Conservation (phyloP, 176 grass and related monocot genomes). For the Rhynchospora tenuis region DNA sequence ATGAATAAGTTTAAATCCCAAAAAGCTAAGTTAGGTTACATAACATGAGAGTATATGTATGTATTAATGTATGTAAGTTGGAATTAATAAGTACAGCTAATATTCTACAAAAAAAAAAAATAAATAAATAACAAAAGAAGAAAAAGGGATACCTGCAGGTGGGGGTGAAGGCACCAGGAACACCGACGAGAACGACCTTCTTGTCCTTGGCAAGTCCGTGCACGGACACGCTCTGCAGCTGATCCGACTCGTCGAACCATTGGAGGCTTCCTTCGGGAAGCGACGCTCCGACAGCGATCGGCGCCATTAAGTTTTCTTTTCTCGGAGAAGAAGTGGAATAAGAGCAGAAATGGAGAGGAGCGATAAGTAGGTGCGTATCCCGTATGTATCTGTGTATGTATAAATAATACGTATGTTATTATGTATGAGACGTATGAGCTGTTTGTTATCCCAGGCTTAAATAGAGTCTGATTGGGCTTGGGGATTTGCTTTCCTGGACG, state of each 20-base stretch:
- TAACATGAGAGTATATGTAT: no score
- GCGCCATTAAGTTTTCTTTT: slow-evolving; percentile 41
- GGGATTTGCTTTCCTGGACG: no score
- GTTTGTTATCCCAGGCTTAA: no score
- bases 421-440: no score
- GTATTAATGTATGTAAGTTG: no score
- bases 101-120: background rate
- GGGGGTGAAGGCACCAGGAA: slow-evolving; percentile 95
- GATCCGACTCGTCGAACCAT: slow-evolving; percentile 68
- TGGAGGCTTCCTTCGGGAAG: slow-evolving; percentile 63
- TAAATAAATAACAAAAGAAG: background rate
- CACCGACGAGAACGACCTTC: slow-evolving; percentile 92
- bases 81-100: no score
- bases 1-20: background rate
- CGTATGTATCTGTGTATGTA: no score
- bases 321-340: background rate
- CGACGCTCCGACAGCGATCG: slow-evolving; percentile 60
- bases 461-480: no score
- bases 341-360: background rate
- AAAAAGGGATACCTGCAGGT: slow-evolving; percentile 59
- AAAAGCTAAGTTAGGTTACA: background rate
- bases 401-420: no score
- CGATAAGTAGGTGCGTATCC: no score
- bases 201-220: slow-evolving; percentile 67
- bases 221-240: slow-evolving; percentile 68